Conservation (phyloP, 2,329 filamentous ascomycete genomes). For the Didymellaceae sp. region DNA sequence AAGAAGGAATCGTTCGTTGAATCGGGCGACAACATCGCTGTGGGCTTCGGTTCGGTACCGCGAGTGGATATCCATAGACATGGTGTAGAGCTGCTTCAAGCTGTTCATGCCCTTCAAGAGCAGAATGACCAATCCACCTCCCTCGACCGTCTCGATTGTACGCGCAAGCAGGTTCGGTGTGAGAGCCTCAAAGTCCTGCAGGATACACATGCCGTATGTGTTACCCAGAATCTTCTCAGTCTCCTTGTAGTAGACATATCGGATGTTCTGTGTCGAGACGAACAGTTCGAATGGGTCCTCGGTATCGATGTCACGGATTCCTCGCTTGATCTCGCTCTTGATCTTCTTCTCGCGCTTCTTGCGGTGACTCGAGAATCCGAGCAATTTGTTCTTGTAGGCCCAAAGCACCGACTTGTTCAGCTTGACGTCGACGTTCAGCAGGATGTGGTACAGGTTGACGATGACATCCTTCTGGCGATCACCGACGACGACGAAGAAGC, state of each 20-base stretch:
- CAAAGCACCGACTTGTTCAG: conserved; percentile 96
- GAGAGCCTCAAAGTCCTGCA: conserved; percentile 97
- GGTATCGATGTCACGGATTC: conserved; percentile 87
- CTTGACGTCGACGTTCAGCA: conserved; percentile 87
- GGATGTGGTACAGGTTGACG: conserved; percentile 91
- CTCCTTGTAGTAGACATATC: conserved; percentile 99
- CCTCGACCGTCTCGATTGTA: conserved; percentile 97
- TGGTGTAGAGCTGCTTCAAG: conserved; percentile 93
- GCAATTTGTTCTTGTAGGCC: conserved; percentile 98
- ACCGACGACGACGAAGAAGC: conserved; percentile 96
- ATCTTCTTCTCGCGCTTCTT: conserved; percentile 99
- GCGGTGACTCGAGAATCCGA: conserved; percentile 91
- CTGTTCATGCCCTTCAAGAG: conserved; percentile 96
- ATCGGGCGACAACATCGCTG: conserved; percentile 89
- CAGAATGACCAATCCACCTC: conserved; percentile 87
- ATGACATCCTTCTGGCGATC: conserved; percentile 96
- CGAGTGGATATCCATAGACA: conserved; percentile 98
- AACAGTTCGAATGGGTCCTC: conserved; percentile 98
- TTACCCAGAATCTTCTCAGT: conserved; percentile 98
- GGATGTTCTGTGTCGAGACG: conserved; percentile 93
- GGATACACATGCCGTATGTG: conserved; percentile 97
- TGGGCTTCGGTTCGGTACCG: conserved; percentile 96
- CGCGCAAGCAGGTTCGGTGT: conserved; percentile 96
- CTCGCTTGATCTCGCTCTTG: conserved; percentile 96
- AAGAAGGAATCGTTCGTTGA: conserved; percentile 96